Evolutionary conservation across 2,329 filamentous ascomycete genomes (phyloP), one percentile per base, ranked within the genome.

Genomic region (Sporothrix pallida): DNA sequence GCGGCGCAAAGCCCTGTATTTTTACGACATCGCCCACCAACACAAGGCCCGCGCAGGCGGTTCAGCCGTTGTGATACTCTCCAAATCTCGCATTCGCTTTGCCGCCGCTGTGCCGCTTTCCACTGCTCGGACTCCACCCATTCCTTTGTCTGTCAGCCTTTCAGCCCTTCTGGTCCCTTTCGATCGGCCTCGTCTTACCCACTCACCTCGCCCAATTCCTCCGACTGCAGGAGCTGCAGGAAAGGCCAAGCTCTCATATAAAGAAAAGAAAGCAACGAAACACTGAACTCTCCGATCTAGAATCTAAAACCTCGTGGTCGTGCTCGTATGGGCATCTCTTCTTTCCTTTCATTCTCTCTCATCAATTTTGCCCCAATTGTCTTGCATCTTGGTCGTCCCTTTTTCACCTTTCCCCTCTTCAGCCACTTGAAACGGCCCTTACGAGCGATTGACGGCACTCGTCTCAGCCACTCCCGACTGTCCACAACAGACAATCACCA

Each of bases 271-370:
- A 37, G 31, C 31, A 37, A 37, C 31, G 2, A 26, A 26, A 26
- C 23, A 26, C 23, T 26, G 23, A 26, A 26, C 23, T 26, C 23
- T 26, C 23, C 23, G 23, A 42, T 67, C 67, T 42, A 56, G 7
- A 52, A 54, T 42, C 44, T 46, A 12, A 54, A 10, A 13, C 15
- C 31, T 69, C 63, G 23, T 12, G 31, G 8, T 37, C 31, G 31
- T 37, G 65, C 67, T 69, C 67, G 67, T 69, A 69, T 69, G 67
- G 67, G 67, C 67, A 56, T 48, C n/a, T 60, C 20, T 44, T 37
- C 26, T 13, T 20, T 20, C 26, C 7, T 37, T 3, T 15, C 3
- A 2, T 20, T 12, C 60, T 7, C 44, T 37, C 37, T 23, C 44
- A n/a, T 62, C 26, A 10, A 17, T 12, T 37, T 6, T 62, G 6